Evolutionary conservation across 2,329 filamentous ascomycete genomes (phyloP), one percentile per base, ranked within the genome.

Genomic region (Fusarium torreyae): DNA sequence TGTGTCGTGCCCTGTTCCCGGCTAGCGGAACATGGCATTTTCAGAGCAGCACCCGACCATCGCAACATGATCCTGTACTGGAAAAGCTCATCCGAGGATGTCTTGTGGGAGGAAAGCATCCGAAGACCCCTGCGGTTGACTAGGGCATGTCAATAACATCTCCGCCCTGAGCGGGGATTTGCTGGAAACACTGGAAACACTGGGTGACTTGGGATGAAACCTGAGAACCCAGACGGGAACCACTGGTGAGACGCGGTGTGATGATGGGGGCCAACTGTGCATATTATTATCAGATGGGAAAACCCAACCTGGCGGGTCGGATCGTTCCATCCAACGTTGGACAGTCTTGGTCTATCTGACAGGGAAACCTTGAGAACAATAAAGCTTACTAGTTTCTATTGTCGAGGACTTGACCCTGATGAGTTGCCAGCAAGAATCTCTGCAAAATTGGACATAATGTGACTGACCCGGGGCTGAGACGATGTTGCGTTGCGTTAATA

Each of bases 181-280:
- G 58, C 42, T 62, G 61, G 56, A 58, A 57, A 52, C 38, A 44
- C 63, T 58, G 43, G 55, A 66, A 65, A 66, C 55, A 53, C 62
- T 40, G 45, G 49, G 31, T 40, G 61, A 66, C 66, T 66, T 68
- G 66, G 66, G 66, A 69, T 69, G 66, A 69, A 69, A 69, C 66
- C 26, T 46, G 54, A 42, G 49, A 52, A 36, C 49, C 28, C 28
- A 31, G 10, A 31, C 57, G 39, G 58, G 44, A 33, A 53, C 40
- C n/a, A 31, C 46, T 20, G 31, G 24, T 53, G 61, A 15, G 26
- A 49, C 45, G 39, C 39, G 45, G 48, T 64, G 40, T 46, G 57
- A 42, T 61, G 15, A 17, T 39, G 38, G 14, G 36, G 15, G n/a
- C 18, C 11, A 22, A 44, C 42, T 46, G n/a, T 24, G 22, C 22